Percentiles rank a stretch among this genome's conserved stretches.
phyloP scores from a whole-genome alignment of 225 moss, liverwort and hornwort genomes.

The Rhytidiadelphus loreus region DNA sequence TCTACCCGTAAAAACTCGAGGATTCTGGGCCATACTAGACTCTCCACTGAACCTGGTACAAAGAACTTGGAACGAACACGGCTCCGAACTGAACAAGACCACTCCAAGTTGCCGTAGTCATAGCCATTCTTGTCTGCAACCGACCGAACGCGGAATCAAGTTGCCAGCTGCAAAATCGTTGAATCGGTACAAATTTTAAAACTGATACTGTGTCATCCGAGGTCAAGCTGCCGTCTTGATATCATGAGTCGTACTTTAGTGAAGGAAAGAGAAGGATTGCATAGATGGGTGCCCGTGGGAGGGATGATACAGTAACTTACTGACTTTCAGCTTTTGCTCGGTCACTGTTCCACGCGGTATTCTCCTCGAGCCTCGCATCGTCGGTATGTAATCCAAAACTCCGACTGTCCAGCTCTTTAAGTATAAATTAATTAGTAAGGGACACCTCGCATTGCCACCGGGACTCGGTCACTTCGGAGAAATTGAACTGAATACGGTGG shows the following conservation, averaged over 20 bases:
- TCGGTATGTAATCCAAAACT: background rate
- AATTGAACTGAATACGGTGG: background rate
- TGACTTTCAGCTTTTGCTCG: background rate
- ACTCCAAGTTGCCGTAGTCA: background rate
- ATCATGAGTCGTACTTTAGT: background rate
- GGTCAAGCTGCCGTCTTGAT: background rate
- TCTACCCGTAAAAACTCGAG: background rate
- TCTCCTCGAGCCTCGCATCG: background rate
- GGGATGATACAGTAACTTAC: background rate
- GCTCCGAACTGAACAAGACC: background rate
- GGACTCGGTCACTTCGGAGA: background rate
- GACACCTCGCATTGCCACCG: background rate
- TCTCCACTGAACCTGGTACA: background rate
- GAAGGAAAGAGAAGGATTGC: background rate
- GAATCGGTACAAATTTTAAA: background rate
- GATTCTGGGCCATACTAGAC: background rate
- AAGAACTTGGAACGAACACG: background rate
- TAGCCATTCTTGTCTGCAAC: background rate
- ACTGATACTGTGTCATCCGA: background rate
- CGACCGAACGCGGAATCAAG: background rate
- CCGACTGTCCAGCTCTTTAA: background rate
- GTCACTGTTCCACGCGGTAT: background rate
- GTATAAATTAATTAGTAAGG: background rate
- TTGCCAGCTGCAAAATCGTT: background rate
- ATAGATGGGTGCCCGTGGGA: too few species aligned